Conservation (phyloP, 2,329 filamentous ascomycete genomes). For the Pseudogymnoascus sp. region DNA sequence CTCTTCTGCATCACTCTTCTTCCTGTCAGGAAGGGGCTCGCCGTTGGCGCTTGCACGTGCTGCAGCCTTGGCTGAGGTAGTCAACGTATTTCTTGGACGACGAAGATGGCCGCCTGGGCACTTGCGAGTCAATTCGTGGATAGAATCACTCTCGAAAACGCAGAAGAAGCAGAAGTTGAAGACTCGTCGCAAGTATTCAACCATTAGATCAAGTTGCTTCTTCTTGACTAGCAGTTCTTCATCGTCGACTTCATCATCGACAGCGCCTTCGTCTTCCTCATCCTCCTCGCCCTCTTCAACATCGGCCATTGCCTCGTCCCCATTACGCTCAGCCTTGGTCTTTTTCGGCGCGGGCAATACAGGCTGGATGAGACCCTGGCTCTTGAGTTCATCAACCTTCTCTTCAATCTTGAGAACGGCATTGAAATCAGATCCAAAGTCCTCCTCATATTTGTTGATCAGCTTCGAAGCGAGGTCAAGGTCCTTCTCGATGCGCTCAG, state of each 20-base stretch:
- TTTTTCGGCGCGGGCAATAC: slow-evolving; percentile 42
- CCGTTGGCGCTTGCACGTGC: slow-evolving; percentile 77
- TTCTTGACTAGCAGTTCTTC: slow-evolving; percentile 86
- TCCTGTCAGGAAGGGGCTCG: slow-evolving; percentile 76
- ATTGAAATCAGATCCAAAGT: slow-evolving; percentile 69
- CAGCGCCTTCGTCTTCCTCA: slow-evolving; percentile 52
- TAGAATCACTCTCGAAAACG: slow-evolving; percentile 95
- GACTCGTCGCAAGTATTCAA: slow-evolving; percentile 92
- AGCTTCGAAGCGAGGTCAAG: slow-evolving; percentile 74
- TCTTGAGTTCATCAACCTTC: slow-evolving; percentile 71
- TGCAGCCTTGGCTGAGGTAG: slow-evolving; percentile 71
- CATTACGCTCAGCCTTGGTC: slow-evolving; percentile 51
- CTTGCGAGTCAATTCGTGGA: slow-evolving; percentile 91
- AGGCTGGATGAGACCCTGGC: slow-evolving; percentile 68
- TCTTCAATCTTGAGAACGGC: slow-evolving; percentile 76
- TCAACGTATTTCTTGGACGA: slow-evolving; percentile 77
- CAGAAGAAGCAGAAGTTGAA: slow-evolving; percentile 99
- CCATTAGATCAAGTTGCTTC: slow-evolving; percentile 91
- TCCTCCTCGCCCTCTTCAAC: slow-evolving; percentile 77
- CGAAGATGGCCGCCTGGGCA: slow-evolving; percentile 96
- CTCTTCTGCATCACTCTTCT: slow-evolving; percentile 56
- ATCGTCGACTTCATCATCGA: slow-evolving; percentile 76
- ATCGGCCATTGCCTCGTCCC: slow-evolving; percentile 55
- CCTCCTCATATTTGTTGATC: slow-evolving; percentile 74
- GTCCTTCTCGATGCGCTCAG: slow-evolving; percentile 88